These are phyloP conservation scores for Panus rudis DNA, from an alignment of 768 basidiomycete genomes.

Conservation along the genomic window DNA sequence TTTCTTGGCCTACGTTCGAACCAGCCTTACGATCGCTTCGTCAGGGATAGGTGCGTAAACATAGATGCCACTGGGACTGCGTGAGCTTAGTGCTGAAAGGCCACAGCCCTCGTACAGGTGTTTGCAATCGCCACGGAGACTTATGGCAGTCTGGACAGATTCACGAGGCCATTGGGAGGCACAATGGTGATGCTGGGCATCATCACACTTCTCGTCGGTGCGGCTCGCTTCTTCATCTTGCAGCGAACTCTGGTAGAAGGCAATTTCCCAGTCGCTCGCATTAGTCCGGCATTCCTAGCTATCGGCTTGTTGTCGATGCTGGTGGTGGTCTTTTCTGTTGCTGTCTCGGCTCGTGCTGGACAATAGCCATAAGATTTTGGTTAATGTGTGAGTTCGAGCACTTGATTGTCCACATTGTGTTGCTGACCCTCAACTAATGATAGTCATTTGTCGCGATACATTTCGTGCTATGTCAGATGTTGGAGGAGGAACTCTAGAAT, in stretches of 20 bases:
- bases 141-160: constrained; percentile 19
- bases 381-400: background rate
- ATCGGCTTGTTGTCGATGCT: constrained; percentile 25
- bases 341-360: constrained; percentile 23
- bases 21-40: constrained; percentile 42
- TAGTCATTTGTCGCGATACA: background rate
- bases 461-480: background rate
- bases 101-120: constrained; percentile 39
- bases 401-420: background rate
- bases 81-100: background rate
- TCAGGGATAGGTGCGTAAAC: constrained; percentile 37
- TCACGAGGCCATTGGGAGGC: constrained; percentile 40
- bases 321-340: constrained; percentile 30
- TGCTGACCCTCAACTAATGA: background rate
- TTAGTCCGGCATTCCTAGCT: constrained; percentile 25
- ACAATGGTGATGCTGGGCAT: constrained; percentile 31
- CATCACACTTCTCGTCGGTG: constrained; percentile 27
- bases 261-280: constrained; percentile 35
- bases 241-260: constrained; percentile 32
- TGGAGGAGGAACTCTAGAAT: constrained; percentile 18
- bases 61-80: background rate
- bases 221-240: constrained; percentile 32
- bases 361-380: background rate
- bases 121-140: constrained; percentile 28
- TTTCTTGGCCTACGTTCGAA: constrained; percentile 45